These are phyloP conservation scores for Oryza meridionalis DNA, from an alignment of 176 grass and related monocot genomes.

Conservation along the genomic window DNA sequence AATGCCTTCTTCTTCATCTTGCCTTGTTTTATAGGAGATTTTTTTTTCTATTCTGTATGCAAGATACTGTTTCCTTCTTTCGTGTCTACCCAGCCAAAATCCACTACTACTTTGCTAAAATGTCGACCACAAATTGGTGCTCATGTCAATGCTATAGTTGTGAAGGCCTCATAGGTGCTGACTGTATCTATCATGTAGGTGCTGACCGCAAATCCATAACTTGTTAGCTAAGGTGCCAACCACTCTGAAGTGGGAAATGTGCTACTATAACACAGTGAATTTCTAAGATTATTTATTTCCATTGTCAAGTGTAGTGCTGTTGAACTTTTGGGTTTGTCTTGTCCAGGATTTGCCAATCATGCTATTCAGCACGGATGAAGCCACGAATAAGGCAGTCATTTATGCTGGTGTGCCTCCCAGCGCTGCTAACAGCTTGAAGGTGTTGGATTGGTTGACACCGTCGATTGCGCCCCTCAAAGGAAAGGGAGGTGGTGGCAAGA, in stretches of 20 bases:
- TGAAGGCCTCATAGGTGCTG: not conserved
- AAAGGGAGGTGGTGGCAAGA: constrained; percentile 89
- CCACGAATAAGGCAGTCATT: constrained; percentile 80
- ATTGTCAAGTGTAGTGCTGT: not conserved
- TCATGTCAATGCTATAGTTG: not conserved
- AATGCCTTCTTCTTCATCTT: too few relatives aligned
- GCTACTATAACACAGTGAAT: not conserved
- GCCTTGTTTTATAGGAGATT: too few relatives aligned
- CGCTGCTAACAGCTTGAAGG: constrained; percentile 52
- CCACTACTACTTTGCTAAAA: too few relatives aligned
- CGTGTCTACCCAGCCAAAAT: too few relatives aligned
- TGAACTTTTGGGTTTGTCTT: constrained; percentile 25
- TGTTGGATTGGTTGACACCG: constrained; percentile 87
- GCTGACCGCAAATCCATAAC: too few relatives aligned
- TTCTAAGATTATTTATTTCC: not conserved
- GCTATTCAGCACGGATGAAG: constrained; percentile 80
- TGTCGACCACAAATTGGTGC: not conserved
- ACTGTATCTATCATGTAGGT: too few relatives aligned
- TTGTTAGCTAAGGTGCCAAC: too few relatives aligned
- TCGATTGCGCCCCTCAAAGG: constrained; percentile 80
- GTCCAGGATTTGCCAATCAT: constrained; percentile 72
- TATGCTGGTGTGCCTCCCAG: constrained; percentile 70
- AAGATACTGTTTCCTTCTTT: too few relatives aligned
- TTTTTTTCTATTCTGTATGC: too few relatives aligned
- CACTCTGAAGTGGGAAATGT: not conserved